These are phyloP conservation scores for Earliella scabrosa DNA, from an alignment of 1,284 basidiomycete species.

Conservation along the genomic window DNA sequence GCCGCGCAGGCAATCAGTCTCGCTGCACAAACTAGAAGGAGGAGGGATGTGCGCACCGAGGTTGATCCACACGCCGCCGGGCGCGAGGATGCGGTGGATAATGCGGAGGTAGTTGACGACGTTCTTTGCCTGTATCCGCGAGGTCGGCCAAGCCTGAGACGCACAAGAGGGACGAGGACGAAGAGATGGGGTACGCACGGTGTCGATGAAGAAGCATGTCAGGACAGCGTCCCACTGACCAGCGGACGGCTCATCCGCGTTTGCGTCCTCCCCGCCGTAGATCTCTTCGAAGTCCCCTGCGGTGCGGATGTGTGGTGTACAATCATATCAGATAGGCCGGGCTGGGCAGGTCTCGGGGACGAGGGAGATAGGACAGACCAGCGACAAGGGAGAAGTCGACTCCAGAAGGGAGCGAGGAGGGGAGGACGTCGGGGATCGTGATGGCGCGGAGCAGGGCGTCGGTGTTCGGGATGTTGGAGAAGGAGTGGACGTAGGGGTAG, in stretches of 20 bases:
- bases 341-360: too few relatives aligned
- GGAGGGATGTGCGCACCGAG: slow-evolving; percentile 44
- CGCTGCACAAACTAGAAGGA: neutral
- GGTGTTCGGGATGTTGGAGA: slow-evolving; percentile 77
- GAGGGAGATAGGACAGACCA: slow-evolving; percentile 44
- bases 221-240: slow-evolving; percentile 88
- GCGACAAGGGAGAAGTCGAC: slow-evolving; percentile 74
- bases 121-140: slow-evolving; percentile 87
- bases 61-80: slow-evolving; percentile 92
- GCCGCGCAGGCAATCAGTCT: neutral
- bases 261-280: slow-evolving; percentile 62
- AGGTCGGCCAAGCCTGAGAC: too few relatives aligned
- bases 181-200: slow-evolving; percentile 46
- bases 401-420: slow-evolving; percentile 67
- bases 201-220: slow-evolving; percentile 99
- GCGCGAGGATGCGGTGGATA: slow-evolving; percentile 79
- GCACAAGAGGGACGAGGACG: too few relatives aligned
- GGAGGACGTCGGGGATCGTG: slow-evolving; percentile 83
- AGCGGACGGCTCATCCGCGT: slow-evolving; percentile 63
- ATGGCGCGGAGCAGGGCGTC: slow-evolving; percentile 69
- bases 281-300: slow-evolving; percentile 92
- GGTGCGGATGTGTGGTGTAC: neutral
- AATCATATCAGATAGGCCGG: too few relatives aligned
- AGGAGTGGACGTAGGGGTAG: slow-evolving; percentile 89
- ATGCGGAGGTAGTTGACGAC: slow-evolving; percentile 89